Base-by-base conservation (phyloP, 2,329 filamentous ascomycete species). In the Penicillium vulpinum region DNA sequence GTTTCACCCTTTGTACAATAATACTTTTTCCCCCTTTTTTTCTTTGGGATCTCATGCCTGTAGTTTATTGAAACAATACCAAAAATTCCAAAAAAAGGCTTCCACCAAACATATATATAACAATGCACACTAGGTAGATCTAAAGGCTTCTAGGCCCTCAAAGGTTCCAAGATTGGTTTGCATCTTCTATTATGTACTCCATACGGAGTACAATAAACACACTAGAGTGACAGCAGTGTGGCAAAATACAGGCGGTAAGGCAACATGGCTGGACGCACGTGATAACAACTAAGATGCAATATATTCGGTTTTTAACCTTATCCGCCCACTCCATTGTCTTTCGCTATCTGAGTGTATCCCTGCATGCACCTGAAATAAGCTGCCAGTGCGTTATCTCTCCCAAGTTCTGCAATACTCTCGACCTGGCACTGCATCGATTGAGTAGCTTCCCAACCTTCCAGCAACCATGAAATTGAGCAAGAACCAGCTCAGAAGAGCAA, bases 401-500 rank as follows among this genome's bases (percentile, higher is more conserved):
- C 5, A 4, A 22, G 33, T 10, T 21, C 18, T n/a, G 6, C 29
- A 22, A 35, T 31, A n/a, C 18, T 13, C 21, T 3, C 8, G 9
- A 21, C 15, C 21, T 26, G 21, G 16, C 33, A 18, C 5, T 9
- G 22, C 40, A n/a, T 41, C 16, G 18, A 16, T 36, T 29, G 40
- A 44, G 33, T 33, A n/a, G 15, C 33, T 35, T 22, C 22, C 33
- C 44, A 21, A 18, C 46, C 35, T n/a, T 45, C 24, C 18, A 22
- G 28, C 64, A 29, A 68, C 63, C 45, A 72, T 73, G 73, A 95
- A 93, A 80, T 87, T 89, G 80, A 92, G 89, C 74, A 97, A 97
- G 81, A 97, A 97, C 77, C 91, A 96, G 78, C 88, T 92, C 81
- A 86, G 92, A 74, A 87, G 93, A 74, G 90, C 91, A 47, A 92